Evolutionary conservation across 2,329 filamentous ascomycete genomes (phyloP), one percentile per base, ranked within the genome.

Genomic region (Periglandula ipomoeae): DNA sequence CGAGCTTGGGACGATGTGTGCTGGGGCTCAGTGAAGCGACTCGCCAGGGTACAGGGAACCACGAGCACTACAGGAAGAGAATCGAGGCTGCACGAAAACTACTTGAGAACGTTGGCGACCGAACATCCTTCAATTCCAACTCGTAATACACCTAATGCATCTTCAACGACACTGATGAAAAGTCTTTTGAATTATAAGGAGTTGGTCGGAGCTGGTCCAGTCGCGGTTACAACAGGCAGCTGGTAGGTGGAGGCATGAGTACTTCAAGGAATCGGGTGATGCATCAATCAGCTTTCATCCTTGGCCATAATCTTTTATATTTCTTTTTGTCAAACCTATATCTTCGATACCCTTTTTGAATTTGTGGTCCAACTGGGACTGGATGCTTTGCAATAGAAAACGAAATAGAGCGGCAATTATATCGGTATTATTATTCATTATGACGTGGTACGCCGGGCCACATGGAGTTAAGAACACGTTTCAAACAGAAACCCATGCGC

Each of bases 21-120:
- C 61, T 82, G 8, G 77, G 73, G 26, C 57, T 84, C 53, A 71
- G 76, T 50, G 72, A 85, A 65, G 65, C 72, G 46, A 70, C 78
- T 54, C 67, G 68, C 54, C 67, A 75, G 50, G 73, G 74, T 56
- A 67, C 78, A 52, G 78, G 87, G 56, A 76, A 75, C 44, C 73
- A 82, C 50, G 72, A 83, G 48, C 72, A 84, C 51, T 81, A 86
- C 64, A 74, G 88, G 51, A 72, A 85, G 53, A 75, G 85, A 55
- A 74, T 95, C 45, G 87, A 94, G 55, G 79, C 81, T 46, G 89
- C 89, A 5, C 80, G 82, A 51, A 75, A 79, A 46, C 76, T 87
- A 3, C 70, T 95, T 26, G 87, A 91, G 55, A 47, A 37, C 17
- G 22, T 40, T 4, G 32, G 32, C 8, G 47, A 45, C 27, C 22